These are phyloP conservation scores for Xerocomus brunneocitrinus DNA, from an alignment of 768 basidiomycete species.

Conservation along the genomic window DNA sequence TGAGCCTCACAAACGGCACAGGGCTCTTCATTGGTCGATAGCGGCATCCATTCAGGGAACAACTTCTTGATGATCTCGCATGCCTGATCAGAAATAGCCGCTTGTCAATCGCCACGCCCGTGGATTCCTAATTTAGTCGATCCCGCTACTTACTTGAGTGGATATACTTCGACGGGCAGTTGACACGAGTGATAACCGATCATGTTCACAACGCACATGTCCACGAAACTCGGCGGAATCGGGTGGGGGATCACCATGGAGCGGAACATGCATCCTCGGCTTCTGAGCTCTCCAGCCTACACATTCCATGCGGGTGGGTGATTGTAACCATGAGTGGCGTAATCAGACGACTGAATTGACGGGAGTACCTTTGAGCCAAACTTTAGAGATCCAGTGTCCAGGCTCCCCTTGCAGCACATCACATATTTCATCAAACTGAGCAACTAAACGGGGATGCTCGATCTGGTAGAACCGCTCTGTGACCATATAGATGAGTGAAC, in stretches of 20 bases:
- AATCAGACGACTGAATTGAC: slow-evolving; percentile 6
- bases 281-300: slow-evolving; percentile 69
- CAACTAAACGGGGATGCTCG: slow-evolving; percentile 60
- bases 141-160: slow-evolving; percentile 39
- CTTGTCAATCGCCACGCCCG: slow-evolving; percentile 16
- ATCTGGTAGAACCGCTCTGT: slow-evolving; percentile 66
- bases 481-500: slow-evolving; percentile 1
- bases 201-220: slow-evolving; percentile 74
- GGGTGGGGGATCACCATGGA: slow-evolving; percentile 61
- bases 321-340: slow-evolving; percentile 9
- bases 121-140: slow-evolving; percentile 5
- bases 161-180: slow-evolving; percentile 62
- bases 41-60: slow-evolving; percentile 64
- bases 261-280: slow-evolving; percentile 71
- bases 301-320: slow-evolving; percentile 3
- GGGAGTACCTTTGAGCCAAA: slow-evolving; percentile 66
- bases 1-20: slow-evolving; percentile 64
- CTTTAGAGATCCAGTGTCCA: slow-evolving; percentile 72
- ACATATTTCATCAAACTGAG: slow-evolving; percentile 52
- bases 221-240: slow-evolving; percentile 49
- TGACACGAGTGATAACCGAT: slow-evolving; percentile 49
- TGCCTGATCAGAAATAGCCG: slow-evolving; percentile 41
- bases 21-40: slow-evolving; percentile 43
- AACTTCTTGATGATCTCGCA: slow-evolving; percentile 47
- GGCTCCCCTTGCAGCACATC: slow-evolving; percentile 38